Base-by-base conservation (phyloP, 805 yeast genomes). In the Candida ovalis region DNA sequence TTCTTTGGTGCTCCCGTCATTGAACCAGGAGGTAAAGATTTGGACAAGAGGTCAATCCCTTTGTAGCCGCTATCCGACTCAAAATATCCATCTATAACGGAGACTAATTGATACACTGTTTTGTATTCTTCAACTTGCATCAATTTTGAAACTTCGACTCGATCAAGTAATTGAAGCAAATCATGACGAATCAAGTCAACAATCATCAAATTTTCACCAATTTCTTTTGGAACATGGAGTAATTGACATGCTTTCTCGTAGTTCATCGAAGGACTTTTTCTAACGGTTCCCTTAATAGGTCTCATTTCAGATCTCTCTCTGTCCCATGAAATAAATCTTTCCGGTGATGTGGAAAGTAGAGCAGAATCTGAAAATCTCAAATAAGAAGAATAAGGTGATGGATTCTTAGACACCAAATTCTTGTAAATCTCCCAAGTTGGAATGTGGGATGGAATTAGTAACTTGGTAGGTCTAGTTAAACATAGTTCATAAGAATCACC, bases 1-100 rank as follows among this genome's bases (percentile, higher is more conserved):
- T 84, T 86, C 69, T 94, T 94, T 2, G 99, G 99, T 0, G 99
- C 99, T 2, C 99, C 99, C 0, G 99, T 94, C 99, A 94, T 94
- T 0, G 98, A 92, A 0, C 99, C 99, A 0, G 99, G 97, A 2
- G 99, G 99, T 32, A 95, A 70, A 0, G 96, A 81, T 50, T 80
- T 80, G 19, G 81, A 77, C 12, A 94, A 73, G 2, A 92, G 71
- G 62, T 94, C 98, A 22, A 91, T 70, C 0, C 98, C 99, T 12
- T 75, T 70, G 55, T 76, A 82, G 2, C 30, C 37, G 2, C 56
- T 45, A 17, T 51, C 55, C 12, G 22, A 17, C 13, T 58, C 53
- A 24, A 84, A 65, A 19, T 70, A 62, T 0, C 97, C 98, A 45
- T 75, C 80, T 22, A 94, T 88, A 1, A 88, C 96, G 40, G 96